phyloP scores from a whole-genome alignment of 306 rosid genomes.

The Quercus gilva region DNA sequence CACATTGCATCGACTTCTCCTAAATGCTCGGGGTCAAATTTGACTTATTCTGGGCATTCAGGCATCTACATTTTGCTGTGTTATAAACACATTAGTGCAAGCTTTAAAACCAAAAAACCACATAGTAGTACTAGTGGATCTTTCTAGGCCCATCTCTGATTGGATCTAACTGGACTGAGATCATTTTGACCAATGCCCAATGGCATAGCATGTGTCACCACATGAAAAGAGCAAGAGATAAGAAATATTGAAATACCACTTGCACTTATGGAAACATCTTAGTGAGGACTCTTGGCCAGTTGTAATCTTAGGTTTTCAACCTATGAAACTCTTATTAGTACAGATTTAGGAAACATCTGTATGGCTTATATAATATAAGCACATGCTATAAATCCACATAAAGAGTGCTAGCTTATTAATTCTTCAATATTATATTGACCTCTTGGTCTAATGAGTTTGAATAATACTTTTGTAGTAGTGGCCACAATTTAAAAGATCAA shows the following conservation, averaged over 20 bases:
- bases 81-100: not conserved
- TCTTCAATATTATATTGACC: not conserved
- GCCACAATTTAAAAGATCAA: too few species aligned
- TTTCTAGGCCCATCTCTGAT: not conserved
- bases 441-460: not conserved
- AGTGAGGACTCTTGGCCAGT: not conserved
- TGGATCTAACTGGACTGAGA: not conserved
- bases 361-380: not conserved
- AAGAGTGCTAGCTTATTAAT: not conserved
- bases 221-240: not conserved
- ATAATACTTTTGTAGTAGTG: too few species aligned
- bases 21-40: not conserved
- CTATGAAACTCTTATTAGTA: too few species aligned
- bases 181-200: not conserved
- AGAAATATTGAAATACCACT: not conserved
- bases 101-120: not conserved
- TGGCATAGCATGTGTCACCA: slow-evolving; percentile 5
- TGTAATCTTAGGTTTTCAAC: not conserved
- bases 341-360: not conserved
- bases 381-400: not conserved
- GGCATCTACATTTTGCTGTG: not conserved
- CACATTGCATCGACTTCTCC: not conserved
- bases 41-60: not conserved
- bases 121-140: not conserved
- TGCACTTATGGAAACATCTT: not conserved